Evolutionary conservation across 352 stramenopile species (phyloP), one percentile per base, ranked within the genome.

Genomic region (Phytophthora pisi): DNA sequence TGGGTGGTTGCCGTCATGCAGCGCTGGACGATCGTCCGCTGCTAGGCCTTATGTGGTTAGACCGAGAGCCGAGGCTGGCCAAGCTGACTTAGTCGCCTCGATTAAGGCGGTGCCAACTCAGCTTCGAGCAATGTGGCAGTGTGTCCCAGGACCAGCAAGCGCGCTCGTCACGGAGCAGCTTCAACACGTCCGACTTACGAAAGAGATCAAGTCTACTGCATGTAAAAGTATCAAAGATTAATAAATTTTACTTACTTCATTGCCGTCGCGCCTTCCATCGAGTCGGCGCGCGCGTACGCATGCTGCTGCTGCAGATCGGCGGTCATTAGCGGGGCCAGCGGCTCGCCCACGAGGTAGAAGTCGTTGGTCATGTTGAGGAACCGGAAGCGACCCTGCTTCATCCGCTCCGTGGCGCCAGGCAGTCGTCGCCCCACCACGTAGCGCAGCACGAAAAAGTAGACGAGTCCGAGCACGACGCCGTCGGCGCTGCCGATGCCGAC

Each of bases 401-500:
- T 72, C 10, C 57, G 49, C 43, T 72, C 61, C 3, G 70, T 76
- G 23, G 55, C 54, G 1, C 34, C 28, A 26, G 77, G 63, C 3
- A 84, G 71, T 0, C 66, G 70, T 54, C 62, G 70, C 16, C 51
- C 74, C 0, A 89, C 31, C 7, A 72, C 30, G n/a, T 74, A 81
- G 38, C 78, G 81, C 46, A 81, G 45, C 34, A 81, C 45, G 26
- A 75, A 63, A 50, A 89, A 87, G 70, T 81, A 87, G 45, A 81
- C 3, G 18, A 79, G 53, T 3, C 66, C 74, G 16, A 85, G 64
- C 16, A 86, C 61, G 26, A 79, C 57, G 2, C 81, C 81, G 55
- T 83, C 34, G 5, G 52, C 59, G 30, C 61, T 68, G 50, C 81
- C 81, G 23, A 89, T 76, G 24, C 20, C 57, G 43, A 84, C 76